Percentiles rank a stretch among this genome's conserved stretches.
Conservation (phyloP, 495 filamentous ascomycete species). For the Venustampulla echinocandica region DNA sequence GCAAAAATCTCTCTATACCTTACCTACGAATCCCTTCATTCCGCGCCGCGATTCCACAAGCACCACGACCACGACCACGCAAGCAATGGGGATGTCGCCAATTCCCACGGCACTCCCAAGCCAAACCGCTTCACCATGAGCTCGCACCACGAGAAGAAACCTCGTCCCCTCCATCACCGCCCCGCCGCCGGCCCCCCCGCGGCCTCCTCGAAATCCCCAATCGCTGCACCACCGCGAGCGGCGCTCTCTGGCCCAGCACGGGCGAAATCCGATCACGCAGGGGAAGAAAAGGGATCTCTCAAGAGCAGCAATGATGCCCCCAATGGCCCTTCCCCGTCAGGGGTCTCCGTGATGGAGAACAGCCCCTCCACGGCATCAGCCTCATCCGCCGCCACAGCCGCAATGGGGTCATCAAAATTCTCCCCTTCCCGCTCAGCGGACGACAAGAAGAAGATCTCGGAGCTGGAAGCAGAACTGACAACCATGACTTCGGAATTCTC, state of each 20-base stretch:
- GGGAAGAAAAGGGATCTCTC: not conserved
- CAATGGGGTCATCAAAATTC: too few relatives aligned
- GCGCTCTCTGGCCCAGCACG: not conserved
- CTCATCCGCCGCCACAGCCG: too few relatives aligned
- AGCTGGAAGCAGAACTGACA: constrained; percentile 35
- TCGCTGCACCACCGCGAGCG: not conserved
- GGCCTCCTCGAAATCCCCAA: not conserved
- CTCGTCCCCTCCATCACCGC: not conserved
- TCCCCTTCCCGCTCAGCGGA: too few relatives aligned
- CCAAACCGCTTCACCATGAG: too few relatives aligned
- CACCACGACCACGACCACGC: too few relatives aligned
- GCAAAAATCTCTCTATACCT: too few relatives aligned
- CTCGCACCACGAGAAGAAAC: constrained; percentile 3
- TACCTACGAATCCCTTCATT: too few relatives aligned
- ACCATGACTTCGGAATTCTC: constrained; percentile 38
- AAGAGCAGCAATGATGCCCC: not conserved
- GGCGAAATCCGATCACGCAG: not conserved
- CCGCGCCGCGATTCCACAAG: too few relatives aligned
- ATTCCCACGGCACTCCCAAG: too few relatives aligned
- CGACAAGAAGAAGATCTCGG: constrained; percentile 29
- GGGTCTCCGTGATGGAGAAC: too few relatives aligned
- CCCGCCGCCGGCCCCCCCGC: not conserved
- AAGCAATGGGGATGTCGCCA: too few relatives aligned
- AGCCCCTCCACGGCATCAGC: too few relatives aligned
- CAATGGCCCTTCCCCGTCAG: constrained; percentile 10